phyloP scores from a whole-genome alignment of 345 rosid species.

The Eucalyptus regnans region DNA sequence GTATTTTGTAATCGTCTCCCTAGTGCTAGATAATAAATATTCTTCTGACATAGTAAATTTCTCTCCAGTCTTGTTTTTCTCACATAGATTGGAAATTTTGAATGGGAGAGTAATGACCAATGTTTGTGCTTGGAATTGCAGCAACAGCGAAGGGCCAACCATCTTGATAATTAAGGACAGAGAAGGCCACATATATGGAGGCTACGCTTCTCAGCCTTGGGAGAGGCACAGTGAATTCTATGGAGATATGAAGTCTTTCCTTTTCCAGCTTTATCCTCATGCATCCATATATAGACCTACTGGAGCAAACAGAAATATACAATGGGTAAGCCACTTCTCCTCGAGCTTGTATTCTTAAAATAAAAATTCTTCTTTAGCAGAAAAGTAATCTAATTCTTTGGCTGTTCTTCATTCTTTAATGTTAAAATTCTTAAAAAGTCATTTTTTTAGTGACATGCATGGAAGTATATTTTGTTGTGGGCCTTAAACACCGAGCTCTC shows the following conservation, averaged over 20 bases:
- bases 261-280: slow-evolving; percentile 70
- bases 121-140: slow-evolving; percentile 30
- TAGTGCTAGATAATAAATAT: neutral
- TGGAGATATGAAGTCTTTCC: slow-evolving; percentile 87
- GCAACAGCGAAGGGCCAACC: slow-evolving; percentile 50
- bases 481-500: neutral
- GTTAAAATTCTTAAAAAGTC: neutral
- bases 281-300: slow-evolving; percentile 72
- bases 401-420: neutral
- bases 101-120: neutral
- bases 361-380: neutral
- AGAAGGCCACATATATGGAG: slow-evolving; percentile 75
- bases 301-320: slow-evolving; percentile 72
- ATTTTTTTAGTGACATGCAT: neutral
- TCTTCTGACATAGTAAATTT: neutral
- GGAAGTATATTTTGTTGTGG: neutral
- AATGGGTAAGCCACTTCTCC: slow-evolving; percentile 46
- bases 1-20: neutral
- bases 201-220: slow-evolving; percentile 93
- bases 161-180: slow-evolving; percentile 67
- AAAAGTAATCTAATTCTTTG: neutral
- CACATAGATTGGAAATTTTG: neutral
- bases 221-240: slow-evolving; percentile 78
- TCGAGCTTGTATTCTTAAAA: neutral
- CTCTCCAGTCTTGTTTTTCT: neutral